Conservation (phyloP, 805 yeast genomes). For the Lipomyces spencermartinsiae region DNA sequence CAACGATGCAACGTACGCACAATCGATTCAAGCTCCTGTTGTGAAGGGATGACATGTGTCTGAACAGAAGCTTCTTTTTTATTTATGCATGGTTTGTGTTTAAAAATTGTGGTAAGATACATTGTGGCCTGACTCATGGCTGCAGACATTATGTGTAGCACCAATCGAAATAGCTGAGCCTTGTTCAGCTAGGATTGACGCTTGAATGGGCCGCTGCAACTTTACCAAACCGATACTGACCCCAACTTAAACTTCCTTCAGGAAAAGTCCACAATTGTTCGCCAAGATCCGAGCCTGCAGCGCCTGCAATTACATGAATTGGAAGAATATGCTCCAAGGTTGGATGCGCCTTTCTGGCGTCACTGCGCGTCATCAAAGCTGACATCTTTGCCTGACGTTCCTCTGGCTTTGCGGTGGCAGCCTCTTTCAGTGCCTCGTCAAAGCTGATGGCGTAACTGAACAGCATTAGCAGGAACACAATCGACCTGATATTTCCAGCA, state of each 20-base stretch:
- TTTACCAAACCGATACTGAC: background rate
- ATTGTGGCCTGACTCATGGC: background rate
- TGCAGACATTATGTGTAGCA: background rate
- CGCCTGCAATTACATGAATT: constrained; percentile 63
- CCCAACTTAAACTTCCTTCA: background rate
- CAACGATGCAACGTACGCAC: too few relatives aligned
- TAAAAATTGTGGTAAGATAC: too few relatives aligned
- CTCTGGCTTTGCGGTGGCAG: constrained; percentile 41
- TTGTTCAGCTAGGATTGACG: background rate
- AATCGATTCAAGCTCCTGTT: too few relatives aligned
- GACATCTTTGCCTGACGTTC: constrained; percentile 49
- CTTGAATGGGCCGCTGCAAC: background rate
- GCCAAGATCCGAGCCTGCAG: constrained; percentile 51
- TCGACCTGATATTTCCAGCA: background rate
- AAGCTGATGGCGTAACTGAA: constrained; percentile 54
- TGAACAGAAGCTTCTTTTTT: too few relatives aligned
- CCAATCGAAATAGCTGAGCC: background rate
- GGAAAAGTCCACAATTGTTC: constrained; percentile 53
- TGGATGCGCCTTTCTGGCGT: constrained; percentile 64
- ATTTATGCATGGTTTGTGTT: too few relatives aligned
- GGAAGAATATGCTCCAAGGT: constrained; percentile 77
- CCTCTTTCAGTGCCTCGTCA: constrained; percentile 50
- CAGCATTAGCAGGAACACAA: constrained; percentile 21
- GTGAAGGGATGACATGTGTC: too few relatives aligned
- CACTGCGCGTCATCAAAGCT: constrained; percentile 45